phyloP scores from a whole-genome alignment of 495 filamentous ascomycete genomes.

The Stereocaulon alpinum region DNA sequence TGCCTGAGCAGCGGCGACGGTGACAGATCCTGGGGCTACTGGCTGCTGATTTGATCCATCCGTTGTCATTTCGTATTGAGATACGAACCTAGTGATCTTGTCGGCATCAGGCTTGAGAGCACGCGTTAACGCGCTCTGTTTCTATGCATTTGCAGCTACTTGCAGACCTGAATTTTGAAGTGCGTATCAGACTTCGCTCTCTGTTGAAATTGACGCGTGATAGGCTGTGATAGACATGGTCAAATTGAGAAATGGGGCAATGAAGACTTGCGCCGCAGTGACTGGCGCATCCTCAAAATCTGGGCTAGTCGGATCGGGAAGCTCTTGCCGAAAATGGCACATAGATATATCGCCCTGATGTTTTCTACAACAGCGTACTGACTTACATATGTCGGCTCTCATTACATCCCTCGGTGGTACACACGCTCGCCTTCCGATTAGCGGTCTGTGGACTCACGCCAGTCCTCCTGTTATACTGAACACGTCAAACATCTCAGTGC shows the following conservation, averaged over 20 bases:
- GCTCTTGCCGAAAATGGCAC: not conserved
- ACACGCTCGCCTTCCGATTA: not conserved
- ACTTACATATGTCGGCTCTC: not conserved
- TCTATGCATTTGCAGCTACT: too few species aligned
- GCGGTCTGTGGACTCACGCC: too few species aligned
- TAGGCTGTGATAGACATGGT: too few species aligned
- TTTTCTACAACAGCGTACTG: too few species aligned
- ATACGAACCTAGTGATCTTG: not conserved
- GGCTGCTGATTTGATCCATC: not conserved
- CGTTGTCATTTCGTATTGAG: constrained; percentile 8
- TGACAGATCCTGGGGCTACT: not conserved
- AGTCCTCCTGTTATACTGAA: too few species aligned
- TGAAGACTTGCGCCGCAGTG: not conserved
- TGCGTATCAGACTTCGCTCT: not conserved
- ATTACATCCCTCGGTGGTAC: not conserved
- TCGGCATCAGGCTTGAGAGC: not conserved
- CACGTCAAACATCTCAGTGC: too few species aligned
- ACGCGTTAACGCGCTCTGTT: not conserved
- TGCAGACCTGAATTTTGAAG: too few species aligned
- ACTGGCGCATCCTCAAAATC: not conserved
- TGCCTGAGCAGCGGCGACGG: not conserved
- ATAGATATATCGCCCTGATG: not conserved
- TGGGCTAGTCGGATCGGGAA: not conserved
- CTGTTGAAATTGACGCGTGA: not conserved
- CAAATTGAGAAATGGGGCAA: not conserved